Percentiles rank a stretch among this genome's conserved stretches.
Conservation (phyloP, 257 asterid genomes). For the Ajuga chamaepitys region DNA sequence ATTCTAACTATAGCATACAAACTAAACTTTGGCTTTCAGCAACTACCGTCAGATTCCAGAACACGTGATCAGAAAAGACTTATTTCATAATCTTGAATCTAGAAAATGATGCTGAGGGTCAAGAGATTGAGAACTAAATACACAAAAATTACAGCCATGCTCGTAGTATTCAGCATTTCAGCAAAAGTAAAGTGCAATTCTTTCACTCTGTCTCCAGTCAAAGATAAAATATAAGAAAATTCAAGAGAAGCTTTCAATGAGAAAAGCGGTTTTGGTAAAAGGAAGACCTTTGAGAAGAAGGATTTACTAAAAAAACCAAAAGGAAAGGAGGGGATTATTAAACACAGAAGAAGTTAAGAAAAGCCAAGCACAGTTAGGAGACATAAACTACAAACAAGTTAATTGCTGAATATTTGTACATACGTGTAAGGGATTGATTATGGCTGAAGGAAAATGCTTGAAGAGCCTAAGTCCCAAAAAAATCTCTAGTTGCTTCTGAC, state of each 20-base stretch:
- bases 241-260: constrained; percentile 2
- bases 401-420: constrained; percentile 30
- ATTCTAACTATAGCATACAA: constrained; percentile 3
- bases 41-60: constrained; percentile 6
- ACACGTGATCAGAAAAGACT: neutral
- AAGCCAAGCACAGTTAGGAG: constrained; percentile 7
- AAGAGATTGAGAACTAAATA: neutral
- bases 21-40: neutral
- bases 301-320: neutral
- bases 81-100: constrained; percentile 5
- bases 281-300: constrained; percentile 1
- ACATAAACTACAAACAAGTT: constrained; percentile 2
- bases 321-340: neutral
- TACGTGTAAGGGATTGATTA: constrained; percentile 71
- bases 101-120: neutral
- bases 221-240: neutral
- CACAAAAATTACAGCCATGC: neutral
- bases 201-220: neutral
- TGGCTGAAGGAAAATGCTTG: constrained; percentile 88
- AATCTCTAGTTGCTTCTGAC: constrained; percentile 93
- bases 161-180: neutral
- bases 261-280: neutral
- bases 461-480: constrained; percentile 87
- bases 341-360: constrained; percentile 3
- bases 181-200: neutral